A percentile compares a stretch with the other conserved stretches of the same genome.
These are phyloP conservation scores for Oryza meridionalis DNA, from an alignment of 176 grass and related monocot species.

Conservation along the genomic window DNA sequence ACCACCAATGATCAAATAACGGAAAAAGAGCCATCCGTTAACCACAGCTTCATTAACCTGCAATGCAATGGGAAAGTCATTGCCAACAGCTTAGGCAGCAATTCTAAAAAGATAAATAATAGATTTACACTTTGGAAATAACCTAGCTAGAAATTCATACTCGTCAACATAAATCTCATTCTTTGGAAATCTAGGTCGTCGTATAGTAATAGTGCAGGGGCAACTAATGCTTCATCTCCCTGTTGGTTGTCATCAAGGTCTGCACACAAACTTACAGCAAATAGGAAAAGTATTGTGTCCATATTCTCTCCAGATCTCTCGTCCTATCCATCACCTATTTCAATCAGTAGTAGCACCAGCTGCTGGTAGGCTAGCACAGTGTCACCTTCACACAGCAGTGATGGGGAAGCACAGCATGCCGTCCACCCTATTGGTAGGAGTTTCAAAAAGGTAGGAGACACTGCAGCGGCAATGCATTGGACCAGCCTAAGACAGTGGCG, in stretches of 20 bases:
- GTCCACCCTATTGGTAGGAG: background rate
- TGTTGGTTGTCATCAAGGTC: background rate
- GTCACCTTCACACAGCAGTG: background rate
- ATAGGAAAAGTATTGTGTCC: background rate
- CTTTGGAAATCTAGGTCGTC: background rate
- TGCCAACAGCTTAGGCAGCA: slow-evolving; percentile 13
- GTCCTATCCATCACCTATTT: background rate
- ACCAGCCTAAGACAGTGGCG: background rate
- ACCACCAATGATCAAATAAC: slow-evolving; percentile 99
- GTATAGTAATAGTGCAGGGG: background rate
- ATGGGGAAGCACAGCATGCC: background rate
- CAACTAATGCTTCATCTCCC: background rate
- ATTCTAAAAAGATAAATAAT: slow-evolving; percentile 19
- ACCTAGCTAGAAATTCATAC: slow-evolving; percentile 2
- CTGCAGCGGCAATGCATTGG: background rate
- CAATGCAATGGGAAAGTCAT: slow-evolving; percentile 30
- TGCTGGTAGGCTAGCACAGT: background rate
- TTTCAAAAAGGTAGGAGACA: background rate
- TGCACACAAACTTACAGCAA: too few species aligned
- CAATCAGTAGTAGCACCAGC: background rate
- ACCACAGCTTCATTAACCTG: slow-evolving; percentile 98
- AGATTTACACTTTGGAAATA: slow-evolving; percentile 1
- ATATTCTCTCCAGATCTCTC: background rate
- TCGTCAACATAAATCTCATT: slow-evolving; percentile 24
- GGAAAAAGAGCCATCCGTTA: slow-evolving; percentile 97